Conservation (phyloP, 495 filamentous ascomycete species). For the Parmelia sp. region DNA sequence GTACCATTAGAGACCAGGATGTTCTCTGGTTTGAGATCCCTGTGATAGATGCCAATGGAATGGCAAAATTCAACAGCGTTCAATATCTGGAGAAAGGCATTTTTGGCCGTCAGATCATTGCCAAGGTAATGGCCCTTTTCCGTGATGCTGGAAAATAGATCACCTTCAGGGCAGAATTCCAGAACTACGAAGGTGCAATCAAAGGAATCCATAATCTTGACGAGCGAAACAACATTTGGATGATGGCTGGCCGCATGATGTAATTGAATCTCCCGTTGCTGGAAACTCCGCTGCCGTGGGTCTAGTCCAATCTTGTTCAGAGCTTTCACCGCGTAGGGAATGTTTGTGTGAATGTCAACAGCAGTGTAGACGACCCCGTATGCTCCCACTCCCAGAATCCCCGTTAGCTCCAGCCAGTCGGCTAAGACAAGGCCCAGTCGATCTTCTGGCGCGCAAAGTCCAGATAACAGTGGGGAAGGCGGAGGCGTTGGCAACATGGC, state of each 20-base stretch:
- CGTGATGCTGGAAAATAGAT: conserved; percentile 95
- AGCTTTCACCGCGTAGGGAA: conserved; percentile 90
- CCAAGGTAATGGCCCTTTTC: conserved; percentile 88
- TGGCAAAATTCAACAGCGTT: conserved; percentile 97
- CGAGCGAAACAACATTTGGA: conserved; percentile 86
- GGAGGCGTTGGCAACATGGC: conserved; percentile 52
- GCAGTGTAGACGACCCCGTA: conserved; percentile 97
- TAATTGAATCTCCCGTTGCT: conserved; percentile 85
- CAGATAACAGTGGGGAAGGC: conserved; percentile 47
- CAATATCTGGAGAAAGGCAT: conserved; percentile 90
- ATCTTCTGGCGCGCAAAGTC: conserved; percentile 65
- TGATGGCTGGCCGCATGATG: conserved; percentile 85
- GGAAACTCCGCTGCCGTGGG: conserved; percentile 78
- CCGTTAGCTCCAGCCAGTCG: conserved; percentile 71
- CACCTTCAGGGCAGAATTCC: conserved; percentile 95
- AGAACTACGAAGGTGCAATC: conserved; percentile 97
- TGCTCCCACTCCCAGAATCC: conserved; percentile 85
- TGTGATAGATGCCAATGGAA: conserved; percentile 86
- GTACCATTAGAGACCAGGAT: conserved; percentile 85
- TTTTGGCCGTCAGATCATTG: conserved; percentile 82
- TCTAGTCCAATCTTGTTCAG: conserved; percentile 90
- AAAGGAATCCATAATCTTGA: conserved; percentile 84
- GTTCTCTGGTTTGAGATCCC: conserved; percentile 98
- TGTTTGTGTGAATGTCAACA: conserved; percentile 74
- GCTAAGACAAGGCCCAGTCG: conserved; percentile 79